These are phyloP conservation scores for Coix lacrymajobi DNA, from an alignment of 176 grass and related monocot genomes.

Conservation along the genomic window DNA sequence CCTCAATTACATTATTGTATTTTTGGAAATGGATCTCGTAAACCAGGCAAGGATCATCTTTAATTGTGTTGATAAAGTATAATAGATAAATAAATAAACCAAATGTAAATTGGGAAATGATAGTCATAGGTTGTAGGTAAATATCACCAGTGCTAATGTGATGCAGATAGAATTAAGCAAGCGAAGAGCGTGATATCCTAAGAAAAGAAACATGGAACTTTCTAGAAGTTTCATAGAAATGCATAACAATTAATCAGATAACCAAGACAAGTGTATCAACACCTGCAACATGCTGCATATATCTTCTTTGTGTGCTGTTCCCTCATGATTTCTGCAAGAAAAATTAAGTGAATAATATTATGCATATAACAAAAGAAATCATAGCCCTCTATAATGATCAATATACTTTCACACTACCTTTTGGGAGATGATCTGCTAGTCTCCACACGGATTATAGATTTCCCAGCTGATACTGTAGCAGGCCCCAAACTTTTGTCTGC, in stretches of 20 bases:
- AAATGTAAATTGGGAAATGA: not conserved
- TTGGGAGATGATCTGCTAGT: conserved; percentile 18
- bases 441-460: conserved; percentile 9
- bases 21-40: not conserved
- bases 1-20: not conserved
- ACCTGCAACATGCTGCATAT: conserved; percentile 44
- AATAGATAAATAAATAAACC: not conserved
- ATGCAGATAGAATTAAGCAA: conserved; percentile 2
- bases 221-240: not conserved
- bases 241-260: conserved; percentile 12
- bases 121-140: not conserved
- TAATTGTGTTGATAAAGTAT: not conserved
- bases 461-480: conserved; percentile 1
- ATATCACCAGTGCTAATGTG: not conserved
- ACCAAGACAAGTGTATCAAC: not conserved
- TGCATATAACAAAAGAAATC: not conserved
- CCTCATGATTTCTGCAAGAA: conserved; percentile 36
- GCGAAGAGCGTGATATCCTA: not conserved
- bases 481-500: conserved; percentile 15
- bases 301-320: conserved; percentile 17
- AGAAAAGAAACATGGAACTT: not conserved
- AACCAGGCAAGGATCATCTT: not conserved
- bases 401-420: conserved; percentile 34
- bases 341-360: not conserved
- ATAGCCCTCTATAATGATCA: not conserved